Conservation (phyloP, 2,329 filamentous ascomycete species). For the Fusarium mundagurra region DNA sequence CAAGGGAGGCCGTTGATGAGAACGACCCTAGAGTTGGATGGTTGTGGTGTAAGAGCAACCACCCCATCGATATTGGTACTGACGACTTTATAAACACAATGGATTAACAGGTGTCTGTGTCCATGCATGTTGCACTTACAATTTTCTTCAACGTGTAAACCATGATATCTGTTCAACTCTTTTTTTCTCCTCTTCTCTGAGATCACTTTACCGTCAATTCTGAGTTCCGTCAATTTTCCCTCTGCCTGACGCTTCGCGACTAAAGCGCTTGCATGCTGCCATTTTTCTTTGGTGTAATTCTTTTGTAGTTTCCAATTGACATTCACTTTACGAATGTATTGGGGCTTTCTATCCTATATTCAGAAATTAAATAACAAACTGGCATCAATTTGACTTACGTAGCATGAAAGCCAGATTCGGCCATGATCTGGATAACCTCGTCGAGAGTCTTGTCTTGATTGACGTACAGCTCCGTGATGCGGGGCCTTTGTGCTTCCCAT, state of each 20-base stretch:
- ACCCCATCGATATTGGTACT: fast-evolving
- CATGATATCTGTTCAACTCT: neutral
- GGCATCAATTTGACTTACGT: neutral
- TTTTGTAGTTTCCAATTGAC: conserved; percentile 8
- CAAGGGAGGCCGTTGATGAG: neutral
- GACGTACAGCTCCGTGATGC: conserved; percentile 1
- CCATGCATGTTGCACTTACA: fast-evolving
- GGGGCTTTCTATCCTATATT: fast-evolving
- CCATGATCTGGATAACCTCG: conserved; percentile 3
- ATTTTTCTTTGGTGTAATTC: neutral
- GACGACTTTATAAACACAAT: neutral
- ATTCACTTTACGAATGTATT: conserved; percentile 13
- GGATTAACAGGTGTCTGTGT: neutral
- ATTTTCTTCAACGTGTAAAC: fast-evolving
- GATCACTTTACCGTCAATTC: neutral
- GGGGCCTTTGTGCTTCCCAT: neutral
- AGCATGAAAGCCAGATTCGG: neutral
- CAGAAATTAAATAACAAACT: fast-evolving
- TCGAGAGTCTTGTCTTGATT: conserved; percentile 5
- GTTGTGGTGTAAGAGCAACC: neutral
- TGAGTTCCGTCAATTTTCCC: fast-evolving
- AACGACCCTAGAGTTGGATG: fast-evolving
- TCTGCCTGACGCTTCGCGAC: neutral
- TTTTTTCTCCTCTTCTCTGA: neutral
- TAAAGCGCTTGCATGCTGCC: neutral